Conservation (phyloP, 441 rosid species). For the Syzygium malaccense region DNA sequence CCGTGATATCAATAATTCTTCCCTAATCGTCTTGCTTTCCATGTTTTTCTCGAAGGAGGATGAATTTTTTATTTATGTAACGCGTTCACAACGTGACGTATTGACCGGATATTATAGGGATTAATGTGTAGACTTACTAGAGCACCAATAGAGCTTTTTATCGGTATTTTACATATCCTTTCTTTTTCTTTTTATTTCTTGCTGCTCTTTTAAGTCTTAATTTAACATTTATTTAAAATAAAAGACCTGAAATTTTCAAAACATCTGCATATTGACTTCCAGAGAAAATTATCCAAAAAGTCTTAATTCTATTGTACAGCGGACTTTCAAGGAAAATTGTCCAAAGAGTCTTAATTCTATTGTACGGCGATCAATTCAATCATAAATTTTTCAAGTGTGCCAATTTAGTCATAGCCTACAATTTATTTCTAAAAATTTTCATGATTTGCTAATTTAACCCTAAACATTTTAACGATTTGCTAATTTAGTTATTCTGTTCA, state of each 20-base stretch:
- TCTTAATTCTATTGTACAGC: too few relatives aligned
- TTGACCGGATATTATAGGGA: background rate
- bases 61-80: background rate
- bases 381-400: too few relatives aligned
- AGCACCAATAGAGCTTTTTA: background rate
- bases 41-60: background rate
- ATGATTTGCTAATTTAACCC: too few relatives aligned
- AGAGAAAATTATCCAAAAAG: too few relatives aligned
- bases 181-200: background rate
- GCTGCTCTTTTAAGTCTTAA: background rate
- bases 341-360: too few relatives aligned
- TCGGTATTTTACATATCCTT: background rate
- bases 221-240: background rate
- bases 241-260: background rate
- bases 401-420: too few relatives aligned
- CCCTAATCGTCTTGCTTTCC: background rate
- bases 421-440: too few relatives aligned
- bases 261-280: background rate
- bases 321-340: too few relatives aligned
- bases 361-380: too few relatives aligned
- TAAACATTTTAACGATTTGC: too few relatives aligned
- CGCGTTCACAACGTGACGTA: background rate
- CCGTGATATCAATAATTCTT: background rate
- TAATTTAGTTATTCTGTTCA: too few relatives aligned
- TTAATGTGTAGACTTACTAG: background rate